These are phyloP conservation scores for Cladosporium sp. DNA, from an alignment of 2,329 filamentous ascomycete genomes.

Conservation along the genomic window DNA sequence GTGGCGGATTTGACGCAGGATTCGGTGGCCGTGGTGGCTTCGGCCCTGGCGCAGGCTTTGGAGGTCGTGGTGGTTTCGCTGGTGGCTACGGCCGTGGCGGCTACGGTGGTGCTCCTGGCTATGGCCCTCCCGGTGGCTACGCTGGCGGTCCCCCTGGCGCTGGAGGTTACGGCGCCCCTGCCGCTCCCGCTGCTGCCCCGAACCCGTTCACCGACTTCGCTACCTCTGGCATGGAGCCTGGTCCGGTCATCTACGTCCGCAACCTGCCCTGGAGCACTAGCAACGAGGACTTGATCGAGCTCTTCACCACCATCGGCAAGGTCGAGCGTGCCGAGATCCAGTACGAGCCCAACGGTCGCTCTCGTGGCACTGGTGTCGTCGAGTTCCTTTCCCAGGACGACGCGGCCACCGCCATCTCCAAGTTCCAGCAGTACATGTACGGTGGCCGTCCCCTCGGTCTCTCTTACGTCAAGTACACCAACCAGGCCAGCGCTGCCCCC, in stretches of 20 bases:
- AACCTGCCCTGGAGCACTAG: conserved; percentile 99
- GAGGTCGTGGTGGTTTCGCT: conserved; percentile 48
- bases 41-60: conserved; percentile 50
- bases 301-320: conserved; percentile 97
- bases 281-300: conserved; percentile 93
- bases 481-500: conserved; percentile 56
- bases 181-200: conserved; percentile 55
- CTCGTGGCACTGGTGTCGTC: conserved; percentile 93
- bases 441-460: conserved; percentile 91
- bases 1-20: conserved; percentile 46
- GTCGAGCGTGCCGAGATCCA: conserved; percentile 99
- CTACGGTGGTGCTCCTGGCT: conserved; percentile 52
- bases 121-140: conserved; percentile 60
- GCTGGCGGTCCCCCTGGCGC: conserved; percentile 57
- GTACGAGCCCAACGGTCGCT: conserved; percentile 94
- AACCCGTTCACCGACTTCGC: conserved; percentile 95
- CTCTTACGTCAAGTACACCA: conserved; percentile 91
- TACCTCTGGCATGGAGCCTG: conserved; percentile 80
- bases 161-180: conserved; percentile 58
- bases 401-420: conserved; percentile 90
- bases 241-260: conserved; percentile 88
- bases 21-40: conserved; percentile 38
- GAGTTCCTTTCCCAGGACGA: conserved; percentile 82
- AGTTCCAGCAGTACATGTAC: conserved; percentile 98
- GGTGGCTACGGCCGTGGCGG: conserved; percentile 55